Conservation (phyloP, 805 yeast genomes). For the Blastobotrys attinorum region DNA sequence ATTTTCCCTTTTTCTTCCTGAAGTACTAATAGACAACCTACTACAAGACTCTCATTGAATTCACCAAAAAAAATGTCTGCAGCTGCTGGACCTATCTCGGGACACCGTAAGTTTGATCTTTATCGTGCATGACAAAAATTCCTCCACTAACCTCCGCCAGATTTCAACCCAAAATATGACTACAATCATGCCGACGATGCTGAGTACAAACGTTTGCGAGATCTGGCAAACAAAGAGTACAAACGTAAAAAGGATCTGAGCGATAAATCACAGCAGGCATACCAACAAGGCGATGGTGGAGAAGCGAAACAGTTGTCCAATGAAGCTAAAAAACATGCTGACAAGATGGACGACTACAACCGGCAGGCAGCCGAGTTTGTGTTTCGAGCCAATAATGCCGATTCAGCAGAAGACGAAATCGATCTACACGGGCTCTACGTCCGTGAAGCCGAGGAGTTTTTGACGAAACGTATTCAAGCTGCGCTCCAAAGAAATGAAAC, state of each 20-base stretch:
- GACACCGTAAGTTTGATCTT: slow-evolving; percentile 5
- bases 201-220: slow-evolving; percentile 53
- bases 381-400: slow-evolving; percentile 80
- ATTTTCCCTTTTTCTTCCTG: too few species aligned
- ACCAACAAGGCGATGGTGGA: slow-evolving; percentile 60
- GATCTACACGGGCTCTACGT: slow-evolving; percentile 90
- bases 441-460: slow-evolving; percentile 73
- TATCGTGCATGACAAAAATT: background rate
- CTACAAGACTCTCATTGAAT: too few species aligned
- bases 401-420: slow-evolving; percentile 77
- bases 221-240: slow-evolving; percentile 60
- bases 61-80: slow-evolving; percentile 6
- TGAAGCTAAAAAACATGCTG: slow-evolving; percentile 51
- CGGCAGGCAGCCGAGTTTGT: slow-evolving; percentile 77
- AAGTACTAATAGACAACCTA: too few species aligned
- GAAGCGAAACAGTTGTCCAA: slow-evolving; percentile 68
- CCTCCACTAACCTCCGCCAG: background rate
- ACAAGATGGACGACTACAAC: slow-evolving; percentile 61
- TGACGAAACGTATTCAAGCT: slow-evolving; percentile 65
- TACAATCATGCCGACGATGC: slow-evolving; percentile 33
- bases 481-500: slow-evolving; percentile 51
- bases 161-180: slow-evolving; percentile 18
- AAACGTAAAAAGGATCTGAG: slow-evolving; percentile 47
- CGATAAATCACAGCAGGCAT: slow-evolving; percentile 69
- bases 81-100: slow-evolving; percentile 4